phyloP scores from a whole-genome alignment of 495 filamentous ascomycete species.

The Podospora pseudocomata region DNA sequence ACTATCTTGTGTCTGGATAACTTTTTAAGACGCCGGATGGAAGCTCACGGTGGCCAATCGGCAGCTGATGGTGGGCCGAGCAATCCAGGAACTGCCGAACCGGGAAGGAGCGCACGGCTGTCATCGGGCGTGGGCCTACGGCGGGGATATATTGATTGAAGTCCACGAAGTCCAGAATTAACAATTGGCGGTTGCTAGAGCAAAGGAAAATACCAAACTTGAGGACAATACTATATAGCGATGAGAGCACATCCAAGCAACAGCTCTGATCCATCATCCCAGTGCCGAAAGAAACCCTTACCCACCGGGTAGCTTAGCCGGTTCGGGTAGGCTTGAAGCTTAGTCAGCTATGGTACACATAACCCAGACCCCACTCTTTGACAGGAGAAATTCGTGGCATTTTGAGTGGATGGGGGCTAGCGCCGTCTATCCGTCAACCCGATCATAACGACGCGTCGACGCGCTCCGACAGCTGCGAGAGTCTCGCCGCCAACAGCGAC shows the following conservation, averaged over 20 bases:
- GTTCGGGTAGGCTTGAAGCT: neutral
- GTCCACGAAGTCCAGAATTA: neutral
- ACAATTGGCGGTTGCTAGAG: too few species aligned
- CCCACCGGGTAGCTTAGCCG: slow-evolving; percentile 1
- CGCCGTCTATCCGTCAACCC: slow-evolving; percentile 10
- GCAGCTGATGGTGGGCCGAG: neutral
- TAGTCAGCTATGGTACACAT: slow-evolving; percentile 1
- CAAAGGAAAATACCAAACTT: too few species aligned
- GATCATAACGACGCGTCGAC: neutral
- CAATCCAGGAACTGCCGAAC: neutral
- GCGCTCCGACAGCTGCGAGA: neutral
- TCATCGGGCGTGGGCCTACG: neutral
- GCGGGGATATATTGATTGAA: neutral
- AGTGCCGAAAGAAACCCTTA: neutral
- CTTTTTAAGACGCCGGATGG: neutral
- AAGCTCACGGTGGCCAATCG: neutral
- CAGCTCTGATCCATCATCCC: neutral
- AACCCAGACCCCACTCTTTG: neutral
- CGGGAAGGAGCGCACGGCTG: neutral
- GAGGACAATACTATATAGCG: too few species aligned
- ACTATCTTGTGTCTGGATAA: neutral
- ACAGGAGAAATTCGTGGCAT: neutral
- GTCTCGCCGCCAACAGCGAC: neutral
- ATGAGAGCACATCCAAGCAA: too few species aligned
- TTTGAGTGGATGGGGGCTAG: neutral